These are phyloP conservation scores for Russula emetica DNA, from an alignment of 768 basidiomycete species.

Conservation along the genomic window DNA sequence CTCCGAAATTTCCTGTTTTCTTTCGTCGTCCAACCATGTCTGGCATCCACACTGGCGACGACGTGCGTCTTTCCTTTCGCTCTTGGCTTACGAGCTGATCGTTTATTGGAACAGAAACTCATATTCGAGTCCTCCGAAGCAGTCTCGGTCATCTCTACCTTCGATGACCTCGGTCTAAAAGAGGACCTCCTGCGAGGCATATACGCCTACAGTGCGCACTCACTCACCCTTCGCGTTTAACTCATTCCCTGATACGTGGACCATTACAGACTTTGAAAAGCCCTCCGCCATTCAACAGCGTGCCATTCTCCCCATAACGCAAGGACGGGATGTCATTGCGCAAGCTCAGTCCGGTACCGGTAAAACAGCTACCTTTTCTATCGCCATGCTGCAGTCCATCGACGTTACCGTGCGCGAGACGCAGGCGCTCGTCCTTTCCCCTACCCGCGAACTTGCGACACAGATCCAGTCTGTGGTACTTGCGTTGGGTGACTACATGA, in stretches of 20 bases:
- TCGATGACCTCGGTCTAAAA: slow-evolving; percentile 88
- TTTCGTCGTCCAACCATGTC: slow-evolving; percentile 47
- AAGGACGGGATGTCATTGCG: slow-evolving; percentile 96
- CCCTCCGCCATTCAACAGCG: slow-evolving; percentile 99
- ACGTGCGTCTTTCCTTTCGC: slow-evolving; percentile 44
- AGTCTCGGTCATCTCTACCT: slow-evolving; percentile 82
- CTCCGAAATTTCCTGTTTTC: slow-evolving; percentile 8
- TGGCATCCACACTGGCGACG: slow-evolving; percentile 82
- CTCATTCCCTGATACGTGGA: slow-evolving; percentile 8
- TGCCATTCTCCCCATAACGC: slow-evolving; percentile 92
- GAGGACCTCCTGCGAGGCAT: slow-evolving; percentile 94
- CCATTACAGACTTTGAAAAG: slow-evolving; percentile 77
- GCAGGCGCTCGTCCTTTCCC: slow-evolving; percentile 93
- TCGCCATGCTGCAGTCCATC: slow-evolving; percentile 97
- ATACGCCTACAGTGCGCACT: slow-evolving; percentile 86
- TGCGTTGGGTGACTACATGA: slow-evolving; percentile 98
- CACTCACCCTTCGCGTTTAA: slow-evolving; percentile 6
- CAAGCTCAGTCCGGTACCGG: slow-evolving; percentile 99
- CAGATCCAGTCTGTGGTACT: slow-evolving; percentile 97
- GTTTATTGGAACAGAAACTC: slow-evolving; percentile 57
- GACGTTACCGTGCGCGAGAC: slow-evolving; percentile 92
- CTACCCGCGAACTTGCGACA: slow-evolving; percentile 98
- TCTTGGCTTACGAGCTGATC: background rate
- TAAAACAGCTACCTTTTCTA: slow-evolving; percentile 99
- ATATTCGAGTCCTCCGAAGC: slow-evolving; percentile 94